A percentile compares a stretch with the other conserved stretches of the same genome.
Evolutionary conservation across 2,329 filamentous ascomycete species (phyloP).

Genomic region (Fusarium domesticum): DNA sequence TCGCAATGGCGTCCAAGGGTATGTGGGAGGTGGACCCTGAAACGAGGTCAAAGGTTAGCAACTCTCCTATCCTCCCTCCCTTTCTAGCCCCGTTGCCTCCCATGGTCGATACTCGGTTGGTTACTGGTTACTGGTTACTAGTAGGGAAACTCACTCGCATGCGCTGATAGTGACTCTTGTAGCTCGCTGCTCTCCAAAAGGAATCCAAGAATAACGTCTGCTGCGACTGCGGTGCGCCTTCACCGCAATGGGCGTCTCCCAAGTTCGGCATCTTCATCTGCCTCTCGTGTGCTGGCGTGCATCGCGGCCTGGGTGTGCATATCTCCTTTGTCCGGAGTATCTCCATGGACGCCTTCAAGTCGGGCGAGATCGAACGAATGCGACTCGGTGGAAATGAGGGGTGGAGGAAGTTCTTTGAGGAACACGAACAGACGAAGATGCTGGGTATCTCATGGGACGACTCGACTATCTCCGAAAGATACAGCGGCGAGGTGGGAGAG

Average conservation of each 20-base stretch:
- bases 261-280: slow-evolving; percentile 99
- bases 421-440: slow-evolving; percentile 63
- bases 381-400: slow-evolving; percentile 83
- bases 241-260: slow-evolving; percentile 95
- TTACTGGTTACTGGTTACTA: not conserved
- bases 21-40: slow-evolving; percentile 99
- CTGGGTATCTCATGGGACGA: slow-evolving; percentile 75
- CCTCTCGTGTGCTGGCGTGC: slow-evolving; percentile 89
- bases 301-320: slow-evolving; percentile 92
- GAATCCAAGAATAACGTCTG: slow-evolving; percentile 84
- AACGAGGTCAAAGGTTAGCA: slow-evolving; percentile 82
- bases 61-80: slow-evolving; percentile 8
- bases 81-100: slow-evolving; percentile 3
- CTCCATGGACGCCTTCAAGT: slow-evolving; percentile 98
- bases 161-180: slow-evolving; percentile 17
- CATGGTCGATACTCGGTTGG: slow-evolving; percentile 1
- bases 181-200: slow-evolving; percentile 91
- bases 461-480: slow-evolving; percentile 84
- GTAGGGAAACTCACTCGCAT: slow-evolving; percentile 4
- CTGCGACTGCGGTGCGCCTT: slow-evolving; percentile 93
- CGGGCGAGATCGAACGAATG: slow-evolving; percentile 90
- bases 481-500: slow-evolving; percentile 85
- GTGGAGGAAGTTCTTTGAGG: slow-evolving; percentile 85
- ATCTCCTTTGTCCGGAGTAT: slow-evolving; percentile 97
- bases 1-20: slow-evolving; percentile 62